Evolutionary conservation across 2,329 filamentous ascomycete species (phyloP).

Genomic region (Plectosphaerella cucumerina): DNA sequence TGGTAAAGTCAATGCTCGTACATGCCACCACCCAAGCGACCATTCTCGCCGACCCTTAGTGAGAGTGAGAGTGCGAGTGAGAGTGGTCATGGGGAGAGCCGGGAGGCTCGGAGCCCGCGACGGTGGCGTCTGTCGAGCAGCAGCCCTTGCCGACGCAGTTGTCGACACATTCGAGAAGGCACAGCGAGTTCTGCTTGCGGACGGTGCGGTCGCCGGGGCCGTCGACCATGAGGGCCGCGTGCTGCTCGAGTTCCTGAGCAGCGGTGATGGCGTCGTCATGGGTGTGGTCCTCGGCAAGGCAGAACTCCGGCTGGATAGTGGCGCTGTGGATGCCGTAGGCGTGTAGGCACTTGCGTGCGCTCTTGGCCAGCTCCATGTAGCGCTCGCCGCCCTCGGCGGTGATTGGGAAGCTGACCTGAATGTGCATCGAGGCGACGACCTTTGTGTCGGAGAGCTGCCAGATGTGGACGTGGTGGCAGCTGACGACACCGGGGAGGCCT

Average conservation of each 20-base stretch:
- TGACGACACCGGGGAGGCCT: conserved; percentile 75
- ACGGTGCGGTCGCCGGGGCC: conserved; percentile 11
- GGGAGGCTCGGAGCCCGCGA: conserved; percentile 22
- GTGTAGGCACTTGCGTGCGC: conserved; percentile 83
- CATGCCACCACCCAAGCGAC: neutral
- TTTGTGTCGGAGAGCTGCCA: conserved; percentile 98
- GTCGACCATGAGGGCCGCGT: conserved; percentile 18
- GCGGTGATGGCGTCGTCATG: conserved; percentile 16
- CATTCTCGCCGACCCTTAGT: conserved; percentile 7
- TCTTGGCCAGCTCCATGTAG: conserved; percentile 87
- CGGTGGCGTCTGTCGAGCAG: conserved; percentile 29
- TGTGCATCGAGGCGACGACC: conserved; percentile 86
- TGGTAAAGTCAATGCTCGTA: neutral
- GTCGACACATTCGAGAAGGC: conserved; percentile 50
- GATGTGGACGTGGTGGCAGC: conserved; percentile 93
- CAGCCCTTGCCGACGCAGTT: conserved; percentile 42
- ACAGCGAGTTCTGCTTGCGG: conserved; percentile 24
- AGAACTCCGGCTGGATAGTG: conserved; percentile 94
- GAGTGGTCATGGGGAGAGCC: conserved; percentile 22
- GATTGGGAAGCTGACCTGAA: conserved; percentile 88
- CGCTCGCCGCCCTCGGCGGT: conserved; percentile 71
- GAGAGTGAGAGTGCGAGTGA: conserved; percentile 29
- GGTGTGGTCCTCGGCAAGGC: conserved; percentile 44
- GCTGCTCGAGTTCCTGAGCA: neutral
- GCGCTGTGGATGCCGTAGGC: conserved; percentile 95